Evolutionary conservation across 116 monocot species (phyloP).

Genomic region (Cymodocea nodosa): DNA sequence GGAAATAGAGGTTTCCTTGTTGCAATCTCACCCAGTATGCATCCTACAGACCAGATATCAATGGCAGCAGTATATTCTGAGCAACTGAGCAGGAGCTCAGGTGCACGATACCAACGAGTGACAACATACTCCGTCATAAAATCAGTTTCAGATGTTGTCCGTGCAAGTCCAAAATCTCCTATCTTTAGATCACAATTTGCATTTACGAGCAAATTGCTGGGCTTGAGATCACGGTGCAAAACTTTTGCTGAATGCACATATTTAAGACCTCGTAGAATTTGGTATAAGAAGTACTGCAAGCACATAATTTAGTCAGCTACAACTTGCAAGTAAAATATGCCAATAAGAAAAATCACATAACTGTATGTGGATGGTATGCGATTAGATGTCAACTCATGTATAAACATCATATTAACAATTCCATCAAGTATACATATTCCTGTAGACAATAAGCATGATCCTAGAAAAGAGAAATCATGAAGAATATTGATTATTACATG

Average conservation of each 20-base stretch:
- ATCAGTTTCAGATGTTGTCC: slow-evolving; percentile 39
- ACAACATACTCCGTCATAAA: slow-evolving; percentile 50
- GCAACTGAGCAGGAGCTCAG: slow-evolving; percentile 34
- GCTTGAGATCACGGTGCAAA: slow-evolving; percentile 42
- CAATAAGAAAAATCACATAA: background rate
- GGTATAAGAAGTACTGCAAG: slow-evolving; percentile 40
- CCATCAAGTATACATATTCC: no score
- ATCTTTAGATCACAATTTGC: slow-evolving; percentile 43
- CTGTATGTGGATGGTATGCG: no score
- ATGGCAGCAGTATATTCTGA: slow-evolving; percentile 46
- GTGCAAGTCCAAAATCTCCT: slow-evolving; percentile 39
- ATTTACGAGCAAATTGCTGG: slow-evolving; percentile 33
- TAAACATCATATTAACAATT: no score
- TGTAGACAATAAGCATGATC: no score
- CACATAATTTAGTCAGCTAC: background rate
- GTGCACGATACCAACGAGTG: slow-evolving; percentile 46
- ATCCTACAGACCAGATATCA: slow-evolving; percentile 43
- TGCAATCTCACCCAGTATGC: slow-evolving; percentile 35
- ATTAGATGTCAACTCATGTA: no score
- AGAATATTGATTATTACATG: no score
- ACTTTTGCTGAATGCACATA: slow-evolving; percentile 41
- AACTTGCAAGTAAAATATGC: background rate
- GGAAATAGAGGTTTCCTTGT: slow-evolving; percentile 30
- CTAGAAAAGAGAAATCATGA: no score
- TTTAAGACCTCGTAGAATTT: slow-evolving; percentile 30